These are phyloP conservation scores for Amanita molliuscula DNA, from an alignment of 768 basidiomycete genomes.

Conservation along the genomic window DNA sequence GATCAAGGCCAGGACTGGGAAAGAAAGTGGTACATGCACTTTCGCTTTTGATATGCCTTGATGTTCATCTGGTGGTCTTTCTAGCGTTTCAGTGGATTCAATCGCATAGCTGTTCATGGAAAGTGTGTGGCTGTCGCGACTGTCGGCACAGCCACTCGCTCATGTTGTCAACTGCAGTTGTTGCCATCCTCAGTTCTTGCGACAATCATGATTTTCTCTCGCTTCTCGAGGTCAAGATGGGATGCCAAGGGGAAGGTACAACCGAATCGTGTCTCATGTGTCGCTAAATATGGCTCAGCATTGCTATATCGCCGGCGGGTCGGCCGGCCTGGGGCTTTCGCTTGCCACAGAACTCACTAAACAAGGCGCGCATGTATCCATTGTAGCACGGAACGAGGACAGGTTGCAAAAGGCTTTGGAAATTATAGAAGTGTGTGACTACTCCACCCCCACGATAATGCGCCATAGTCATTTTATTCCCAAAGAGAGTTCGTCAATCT, in stretches of 20 bases:
- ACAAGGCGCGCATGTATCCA: conserved; percentile 74
- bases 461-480: background rate
- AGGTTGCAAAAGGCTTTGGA: conserved; percentile 51
- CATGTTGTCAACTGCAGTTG: background rate
- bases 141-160: background rate
- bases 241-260: conserved; percentile 36
- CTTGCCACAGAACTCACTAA: conserved; percentile 56
- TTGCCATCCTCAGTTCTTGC: background rate
- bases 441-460: conserved; percentile 18
- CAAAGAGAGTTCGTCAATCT: conserved; percentile 39
- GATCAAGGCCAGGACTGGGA: conserved; percentile 59
- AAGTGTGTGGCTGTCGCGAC: background rate
- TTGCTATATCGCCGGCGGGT: conserved; percentile 79
- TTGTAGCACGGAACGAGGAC: conserved; percentile 67
- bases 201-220: background rate
- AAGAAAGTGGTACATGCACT: conserved; percentile 41
- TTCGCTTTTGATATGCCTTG: conserved; percentile 21
- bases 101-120: conserved; percentile 4
- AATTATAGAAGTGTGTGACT: conserved; percentile 52
- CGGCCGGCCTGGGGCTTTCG: conserved; percentile 68
- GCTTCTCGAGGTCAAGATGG: conserved; percentile 30
- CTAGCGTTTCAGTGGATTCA: conserved; percentile 21
- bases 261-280: background rate
- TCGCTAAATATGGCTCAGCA: conserved; percentile 39
- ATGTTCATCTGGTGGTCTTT: conserved; percentile 21